phyloP scores from a whole-genome alignment of 192 early-diverging fungal species.

The Podila verticillata region DNA sequence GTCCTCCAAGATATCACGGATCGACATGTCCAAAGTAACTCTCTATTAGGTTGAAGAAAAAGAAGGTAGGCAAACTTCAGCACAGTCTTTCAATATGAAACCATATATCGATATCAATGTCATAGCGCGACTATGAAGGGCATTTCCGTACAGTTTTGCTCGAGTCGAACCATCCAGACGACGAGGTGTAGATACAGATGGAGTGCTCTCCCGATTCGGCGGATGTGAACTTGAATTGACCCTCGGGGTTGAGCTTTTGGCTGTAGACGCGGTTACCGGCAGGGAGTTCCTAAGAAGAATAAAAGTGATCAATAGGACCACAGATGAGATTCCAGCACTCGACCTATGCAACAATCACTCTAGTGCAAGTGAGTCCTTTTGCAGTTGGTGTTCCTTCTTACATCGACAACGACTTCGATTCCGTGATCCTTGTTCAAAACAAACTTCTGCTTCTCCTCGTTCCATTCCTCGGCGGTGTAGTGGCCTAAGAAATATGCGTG shows the following conservation, averaged over 20 bases:
- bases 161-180: slow-evolving; percentile 77
- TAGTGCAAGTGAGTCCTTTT: too few species aligned
- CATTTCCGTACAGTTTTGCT: slow-evolving; percentile 66
- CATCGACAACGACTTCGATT: slow-evolving; percentile 81
- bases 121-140: not conserved
- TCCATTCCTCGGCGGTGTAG: slow-evolving; percentile 88
- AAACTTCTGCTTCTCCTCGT: slow-evolving; percentile 66
- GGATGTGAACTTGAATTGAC: slow-evolving; percentile 93
- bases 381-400: slow-evolving; percentile 29
- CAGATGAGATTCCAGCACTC: not conserved
- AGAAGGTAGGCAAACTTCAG: not conserved
- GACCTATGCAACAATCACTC: too few species aligned
- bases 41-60: slow-evolving; percentile 15
- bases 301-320: not conserved
- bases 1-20: slow-evolving; percentile 40
- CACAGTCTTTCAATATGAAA: not conserved
- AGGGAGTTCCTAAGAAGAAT: slow-evolving; percentile 56
- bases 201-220: slow-evolving; percentile 89
- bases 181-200: slow-evolving; percentile 83
- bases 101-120: too few species aligned
- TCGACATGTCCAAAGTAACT: slow-evolving; percentile 36
- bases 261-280: slow-evolving; percentile 70
- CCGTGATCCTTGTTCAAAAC: slow-evolving; percentile 68
- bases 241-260: slow-evolving; percentile 75
- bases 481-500: slow-evolving; percentile 50